These are phyloP conservation scores for Jamesozyma piceae DNA, from an alignment of 805 yeast genomes.

Conservation along the genomic window DNA sequence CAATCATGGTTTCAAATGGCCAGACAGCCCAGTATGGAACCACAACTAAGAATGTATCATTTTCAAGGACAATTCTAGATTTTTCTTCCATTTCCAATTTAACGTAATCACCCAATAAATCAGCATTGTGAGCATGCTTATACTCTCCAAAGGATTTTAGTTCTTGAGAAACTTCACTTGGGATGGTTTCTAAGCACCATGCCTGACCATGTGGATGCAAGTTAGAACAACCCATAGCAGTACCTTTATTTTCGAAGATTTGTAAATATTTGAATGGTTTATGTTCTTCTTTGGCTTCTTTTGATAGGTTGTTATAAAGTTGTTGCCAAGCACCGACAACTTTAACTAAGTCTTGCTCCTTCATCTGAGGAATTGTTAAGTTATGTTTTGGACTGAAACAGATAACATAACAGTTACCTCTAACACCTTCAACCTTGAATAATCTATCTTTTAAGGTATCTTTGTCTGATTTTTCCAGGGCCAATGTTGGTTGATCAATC, in stretches of 20 bases:
- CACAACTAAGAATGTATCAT: slow-evolving; percentile 55
- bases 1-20: slow-evolving; percentile 67
- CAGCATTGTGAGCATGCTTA: slow-evolving; percentile 34
- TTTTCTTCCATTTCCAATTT: slow-evolving; percentile 42
- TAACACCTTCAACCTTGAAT: slow-evolving; percentile 47
- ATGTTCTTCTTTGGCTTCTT: slow-evolving; percentile 30
- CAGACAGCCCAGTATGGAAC: slow-evolving; percentile 80
- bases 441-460: slow-evolving; percentile 34
- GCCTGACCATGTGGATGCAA: slow-evolving; percentile 81
- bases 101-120: slow-evolving; percentile 56
- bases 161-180: slow-evolving; percentile 58
- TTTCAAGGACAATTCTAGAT: slow-evolving; percentile 46
- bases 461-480: slow-evolving; percentile 9
- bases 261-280: slow-evolving; percentile 51
- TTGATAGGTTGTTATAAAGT: slow-evolving; percentile 39
- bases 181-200: slow-evolving; percentile 59
- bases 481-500: slow-evolving; percentile 43
- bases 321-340: slow-evolving; percentile 57
- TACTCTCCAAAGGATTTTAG: slow-evolving; percentile 43
- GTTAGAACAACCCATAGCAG: slow-evolving; percentile 75
- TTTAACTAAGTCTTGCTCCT: slow-evolving; percentile 31
- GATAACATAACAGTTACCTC: slow-evolving; percentile 61
- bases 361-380: slow-evolving; percentile 57
- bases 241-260: slow-evolving; percentile 69
- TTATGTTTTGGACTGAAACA: slow-evolving; percentile 67